Evolutionary conservation across 371 early-diverging fungal species (phyloP).

Genomic region (Mucor circinelloides): DNA sequence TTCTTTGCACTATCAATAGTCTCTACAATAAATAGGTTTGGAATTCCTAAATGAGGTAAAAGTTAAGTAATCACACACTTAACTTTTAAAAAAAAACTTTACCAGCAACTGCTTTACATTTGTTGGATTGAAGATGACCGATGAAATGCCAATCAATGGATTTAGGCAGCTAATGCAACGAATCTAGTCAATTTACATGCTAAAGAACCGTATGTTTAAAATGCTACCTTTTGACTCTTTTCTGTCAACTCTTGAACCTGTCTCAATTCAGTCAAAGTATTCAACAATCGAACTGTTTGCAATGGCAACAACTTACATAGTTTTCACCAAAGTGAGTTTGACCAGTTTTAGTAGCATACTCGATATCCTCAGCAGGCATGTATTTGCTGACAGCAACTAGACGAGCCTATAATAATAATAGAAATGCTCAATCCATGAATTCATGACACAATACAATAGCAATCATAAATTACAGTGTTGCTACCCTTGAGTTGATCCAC

Average conservation of each 20-base stretch:
- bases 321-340: constrained; percentile 97
- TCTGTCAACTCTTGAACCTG: constrained; percentile 92
- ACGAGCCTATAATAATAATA: constrained; percentile 29
- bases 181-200: neutral
- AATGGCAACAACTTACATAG: constrained; percentile 64
- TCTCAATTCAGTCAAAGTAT: neutral
- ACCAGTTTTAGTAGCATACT: constrained; percentile 75
- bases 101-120: constrained; percentile 84
- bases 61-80: neutral
- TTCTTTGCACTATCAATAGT: constrained; percentile 86
- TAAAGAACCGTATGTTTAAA: neutral
- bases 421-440: too few relatives aligned
- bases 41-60: constrained; percentile 57
- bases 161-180: constrained; percentile 55
- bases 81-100: too few relatives aligned
- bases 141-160: constrained; percentile 97
- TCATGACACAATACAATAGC: too few relatives aligned
- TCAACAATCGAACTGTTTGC: neutral
- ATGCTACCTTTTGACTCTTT: constrained; percentile 75
- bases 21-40: constrained; percentile 89
- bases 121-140: constrained; percentile 94
- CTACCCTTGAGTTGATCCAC: constrained; percentile 4
- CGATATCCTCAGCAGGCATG: constrained; percentile 82
- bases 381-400: constrained; percentile 94
- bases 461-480: constrained; percentile 2